Percentiles rank a stretch among this genome's conserved stretches.
phyloP scores from a whole-genome alignment of 768 basidiomycete genomes.

The Psilocybe tampanensis region DNA sequence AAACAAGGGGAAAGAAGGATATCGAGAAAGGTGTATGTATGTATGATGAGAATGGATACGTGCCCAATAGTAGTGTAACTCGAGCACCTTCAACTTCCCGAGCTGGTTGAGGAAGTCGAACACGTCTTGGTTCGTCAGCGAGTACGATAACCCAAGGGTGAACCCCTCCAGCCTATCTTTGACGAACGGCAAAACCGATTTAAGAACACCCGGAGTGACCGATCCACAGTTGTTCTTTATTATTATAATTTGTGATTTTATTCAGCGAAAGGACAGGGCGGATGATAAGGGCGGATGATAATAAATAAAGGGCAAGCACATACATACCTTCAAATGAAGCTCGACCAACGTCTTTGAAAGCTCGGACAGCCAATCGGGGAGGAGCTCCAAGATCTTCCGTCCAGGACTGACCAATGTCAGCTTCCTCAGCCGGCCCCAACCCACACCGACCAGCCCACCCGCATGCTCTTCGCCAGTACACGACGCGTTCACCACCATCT shows the following conservation, averaged over 20 bases:
- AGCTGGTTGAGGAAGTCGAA: slow-evolving; percentile 48
- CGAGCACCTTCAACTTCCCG: slow-evolving; percentile 36
- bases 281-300: too few species aligned
- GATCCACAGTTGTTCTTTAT: slow-evolving; percentile 62
- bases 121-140: slow-evolving; percentile 54
- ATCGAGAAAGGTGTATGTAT: too few species aligned
- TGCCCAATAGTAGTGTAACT: slow-evolving; percentile 56
- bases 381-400: slow-evolving; percentile 40
- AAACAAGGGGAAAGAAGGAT: too few species aligned
- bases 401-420: slow-evolving; percentile 39
- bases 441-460: slow-evolving; percentile 29
- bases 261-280: too few species aligned
- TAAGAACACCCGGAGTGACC: slow-evolving; percentile 61
- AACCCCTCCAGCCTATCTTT: slow-evolving; percentile 35
- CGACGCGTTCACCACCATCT: slow-evolving; percentile 37
- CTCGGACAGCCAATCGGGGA: slow-evolving; percentile 46
- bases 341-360: slow-evolving; percentile 25
- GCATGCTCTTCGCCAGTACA: slow-evolving; percentile 35
- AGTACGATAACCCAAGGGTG: slow-evolving; percentile 60
- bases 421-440: slow-evolving; percentile 26
- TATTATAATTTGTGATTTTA: too few species aligned
- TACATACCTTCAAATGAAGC: slow-evolving; percentile 22
- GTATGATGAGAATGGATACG: slow-evolving; percentile 16
- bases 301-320: too few species aligned
- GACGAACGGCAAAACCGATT: slow-evolving; percentile 42